Evolutionary conservation across 148 eudicot genomes (phyloP), one percentile per base, ranked within the genome.

Genomic region (Chenopodium album): DNA sequence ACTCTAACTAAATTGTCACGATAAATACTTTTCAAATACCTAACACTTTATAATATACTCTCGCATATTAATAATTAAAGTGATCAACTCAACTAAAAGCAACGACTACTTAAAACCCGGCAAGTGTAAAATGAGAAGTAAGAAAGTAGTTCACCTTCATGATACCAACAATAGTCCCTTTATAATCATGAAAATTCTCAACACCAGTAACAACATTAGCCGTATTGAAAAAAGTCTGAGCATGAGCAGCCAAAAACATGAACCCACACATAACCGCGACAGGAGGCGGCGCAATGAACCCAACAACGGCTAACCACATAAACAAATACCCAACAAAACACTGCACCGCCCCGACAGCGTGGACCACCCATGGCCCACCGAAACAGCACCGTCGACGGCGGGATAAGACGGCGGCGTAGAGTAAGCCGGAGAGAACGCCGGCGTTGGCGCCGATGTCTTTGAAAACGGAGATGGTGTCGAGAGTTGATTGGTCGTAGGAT

Each of bases 161-260:
- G 34, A 95, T 94, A 22, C 99, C 98, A 52, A 96, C 97, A 72
- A 87, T 82, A 32, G 99, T 96, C 3, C 99, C 99, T 48, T 93
- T 87, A 74, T 86, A 92, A 52, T 84, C 89, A 0, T 86, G 90
- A 47, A 96, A 96, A 79, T 96, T 94, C 54, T 82, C 80, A 2
- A 96, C 99, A 4, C 89, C 95, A 4, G 92, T 90, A 70, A 96
- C 98, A 71, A 96, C 98, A 81, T 96, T 94, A 0, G 94, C 93
- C 8, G 99, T 96, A 70, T 92, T 96, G 81, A 96, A 94, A 54
- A 96, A 96, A 7, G 99, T 94, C 94, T 93, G 97, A 22, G 98
- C 91, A 76, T 96, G 98, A 0, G 94, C 95, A 20, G 95, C 98
- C 47, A 94, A 8, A 48, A 90, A 88, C 93, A 96, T 94, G 34